Evolutionary conservation across 257 asterid genomes (phyloP).

Genomic region (Eustoma russellianum): DNA sequence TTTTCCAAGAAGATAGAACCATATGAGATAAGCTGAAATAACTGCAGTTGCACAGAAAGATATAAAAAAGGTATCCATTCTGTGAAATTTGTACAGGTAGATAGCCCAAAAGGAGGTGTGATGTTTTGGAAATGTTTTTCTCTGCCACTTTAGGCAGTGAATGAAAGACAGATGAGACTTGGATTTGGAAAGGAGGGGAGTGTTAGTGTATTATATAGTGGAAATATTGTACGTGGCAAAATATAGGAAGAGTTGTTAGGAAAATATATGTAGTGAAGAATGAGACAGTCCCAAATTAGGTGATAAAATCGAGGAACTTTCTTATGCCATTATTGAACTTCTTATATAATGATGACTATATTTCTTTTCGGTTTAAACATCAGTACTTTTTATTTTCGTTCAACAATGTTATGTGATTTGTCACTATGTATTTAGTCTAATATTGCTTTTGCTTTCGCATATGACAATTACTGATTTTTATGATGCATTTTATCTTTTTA

Average conservation of each 20-base stretch:
- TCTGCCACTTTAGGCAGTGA: slow-evolving; percentile 9
- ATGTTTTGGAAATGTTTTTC: no score
- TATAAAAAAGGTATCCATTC: slow-evolving; percentile 32
- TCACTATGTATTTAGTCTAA: no score
- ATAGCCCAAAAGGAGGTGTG: no score
- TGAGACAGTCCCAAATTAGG: slow-evolving; percentile 22
- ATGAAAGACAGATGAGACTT: slow-evolving; percentile 12
- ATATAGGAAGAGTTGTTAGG: slow-evolving; percentile 46
- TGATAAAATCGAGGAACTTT: slow-evolving; percentile 11
- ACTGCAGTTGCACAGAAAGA: slow-evolving; percentile 20
- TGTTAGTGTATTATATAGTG: slow-evolving; percentile 16
- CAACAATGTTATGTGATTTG: no score
- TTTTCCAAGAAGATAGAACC: slow-evolving; percentile 53
- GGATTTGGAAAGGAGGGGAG: slow-evolving; percentile 4
- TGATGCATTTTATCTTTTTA: no score
- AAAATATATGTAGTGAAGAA: slow-evolving; percentile 16
- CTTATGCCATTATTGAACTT: no score
- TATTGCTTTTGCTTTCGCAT: no score
- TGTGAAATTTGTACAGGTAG: neutral
- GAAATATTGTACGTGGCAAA: slow-evolving; percentile 10
- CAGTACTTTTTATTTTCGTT: no score
- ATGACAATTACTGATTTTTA: no score
- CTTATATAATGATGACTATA: no score
- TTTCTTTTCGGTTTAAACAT: no score
- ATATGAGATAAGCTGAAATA: slow-evolving; percentile 41